Conservation (phyloP, 140 eudicot genomes). For the Anethum foeniculum region DNA sequence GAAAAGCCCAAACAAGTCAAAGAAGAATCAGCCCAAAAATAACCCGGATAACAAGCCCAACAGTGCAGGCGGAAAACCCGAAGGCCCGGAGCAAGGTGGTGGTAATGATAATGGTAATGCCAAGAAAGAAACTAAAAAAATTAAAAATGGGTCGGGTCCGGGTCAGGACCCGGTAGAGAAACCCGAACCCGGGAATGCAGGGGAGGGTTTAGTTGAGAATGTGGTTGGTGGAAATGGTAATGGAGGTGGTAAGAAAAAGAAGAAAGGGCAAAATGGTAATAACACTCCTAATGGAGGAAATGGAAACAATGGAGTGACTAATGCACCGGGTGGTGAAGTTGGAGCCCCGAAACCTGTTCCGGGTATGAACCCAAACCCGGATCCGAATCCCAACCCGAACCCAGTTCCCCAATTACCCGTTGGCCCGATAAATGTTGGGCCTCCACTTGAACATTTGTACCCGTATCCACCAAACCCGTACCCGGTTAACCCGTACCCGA, state of each 20-base stretch:
- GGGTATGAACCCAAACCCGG: background rate
- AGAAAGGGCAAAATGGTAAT: slow-evolving; percentile 19
- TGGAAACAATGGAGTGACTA: background rate
- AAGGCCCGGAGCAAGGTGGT: background rate
- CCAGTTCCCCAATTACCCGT: background rate
- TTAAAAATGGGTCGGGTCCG: background rate
- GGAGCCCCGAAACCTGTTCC: background rate
- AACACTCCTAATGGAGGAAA: slow-evolving; percentile 4
- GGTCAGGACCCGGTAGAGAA: slow-evolving; percentile 3
- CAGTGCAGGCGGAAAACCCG: slow-evolving; percentile 1
- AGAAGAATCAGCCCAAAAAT: slow-evolving; percentile 15
- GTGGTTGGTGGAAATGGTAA: slow-evolving; percentile 5
- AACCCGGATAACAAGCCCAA: background rate
- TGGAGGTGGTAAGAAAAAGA: slow-evolving; percentile 28
- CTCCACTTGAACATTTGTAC: slow-evolving; percentile 11
- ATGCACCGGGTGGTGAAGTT: slow-evolving; percentile 6
- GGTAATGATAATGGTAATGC: background rate
- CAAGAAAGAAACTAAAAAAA: background rate
- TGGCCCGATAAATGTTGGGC: slow-evolving; percentile 2
- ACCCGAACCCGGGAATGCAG: slow-evolving; percentile 15
- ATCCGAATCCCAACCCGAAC: background rate
- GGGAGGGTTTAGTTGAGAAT: slow-evolving; percentile 14
- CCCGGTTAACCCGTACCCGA: slow-evolving; percentile 22
- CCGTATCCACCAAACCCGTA: slow-evolving; percentile 15
- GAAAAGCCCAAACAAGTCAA: slow-evolving; percentile 16